Base-by-base conservation (phyloP, 371 early-diverging fungal species). In the Zychaea mexicana region DNA sequence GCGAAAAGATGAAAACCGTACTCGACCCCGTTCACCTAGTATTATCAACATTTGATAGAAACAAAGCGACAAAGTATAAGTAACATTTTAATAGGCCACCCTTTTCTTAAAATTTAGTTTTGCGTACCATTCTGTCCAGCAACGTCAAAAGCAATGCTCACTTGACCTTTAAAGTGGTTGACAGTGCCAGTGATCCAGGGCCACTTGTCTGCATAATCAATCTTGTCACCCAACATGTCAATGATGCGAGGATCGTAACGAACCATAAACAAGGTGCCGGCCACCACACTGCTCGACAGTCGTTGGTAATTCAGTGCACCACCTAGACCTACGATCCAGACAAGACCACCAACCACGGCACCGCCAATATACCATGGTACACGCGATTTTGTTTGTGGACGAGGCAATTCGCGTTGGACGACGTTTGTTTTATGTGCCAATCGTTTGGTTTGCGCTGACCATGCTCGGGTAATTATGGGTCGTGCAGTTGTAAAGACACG, bases 101-200 rank as follows among this genome's bases (percentile, higher is more conserved):
- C n/a, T n/a, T 56, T 64, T 59, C 12, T 17, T 53, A 19, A 10
- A 19, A 38, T 8, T 38, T 39, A 22, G 54, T 10, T 33, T 24
- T 15, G 32, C 52, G 61, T 77, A 86, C 86, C 84, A 66, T 77
- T 80, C 17, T 70, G 65, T 3, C 90, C 87, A 15, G 77, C 74
- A 32, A 89, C 79, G 27, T 81, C 76, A 65, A 83, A 89, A 31
- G 75, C 71, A 64, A 88, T 83, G 62, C 87, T 76, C 10, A 88
- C 83, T 27, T 81, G 72, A 10, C 90, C 90, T 69, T 90, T 88
- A 68, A 90, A 71, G 68, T 88, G 86, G 28, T 88, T 88, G 13
- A 90, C 86, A 1, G 81, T 80, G 3, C 90, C 90, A 22, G 72
- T 74, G 66, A 90, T 86, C 90, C 90, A 90, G 10, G 89, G 87